These are phyloP conservation scores for Gloeostereum incarnatum DNA, from an alignment of 768 basidiomycete species.

Conservation along the genomic window DNA sequence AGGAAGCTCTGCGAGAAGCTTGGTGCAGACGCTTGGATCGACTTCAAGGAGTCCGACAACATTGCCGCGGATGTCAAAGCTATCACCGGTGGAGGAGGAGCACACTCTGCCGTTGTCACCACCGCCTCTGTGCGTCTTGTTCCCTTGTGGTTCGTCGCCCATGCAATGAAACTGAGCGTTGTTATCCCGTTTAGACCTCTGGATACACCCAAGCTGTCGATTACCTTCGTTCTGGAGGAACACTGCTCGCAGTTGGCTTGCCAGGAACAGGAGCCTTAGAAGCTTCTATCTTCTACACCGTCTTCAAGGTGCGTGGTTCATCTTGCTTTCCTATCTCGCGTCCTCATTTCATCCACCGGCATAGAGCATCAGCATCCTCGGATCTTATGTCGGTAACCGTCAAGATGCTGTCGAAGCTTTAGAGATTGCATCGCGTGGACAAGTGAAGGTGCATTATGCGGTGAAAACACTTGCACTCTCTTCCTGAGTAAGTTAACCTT, in stretches of 20 bases:
- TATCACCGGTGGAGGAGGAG: slow-evolving; percentile 57
- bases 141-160: too few species aligned
- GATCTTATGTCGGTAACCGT: slow-evolving; percentile 58
- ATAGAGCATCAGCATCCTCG: slow-evolving; percentile 42
- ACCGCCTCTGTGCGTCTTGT: slow-evolving; percentile 41
- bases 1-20: slow-evolving; percentile 41
- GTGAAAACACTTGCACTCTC: slow-evolving; percentile 37
- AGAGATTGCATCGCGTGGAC: slow-evolving; percentile 61
- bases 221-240: slow-evolving; percentile 67
- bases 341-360: not conserved
- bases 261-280: slow-evolving; percentile 52
- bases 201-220: slow-evolving; percentile 53
- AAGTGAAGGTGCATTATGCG: slow-evolving; percentile 52
- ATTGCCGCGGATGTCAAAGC: slow-evolving; percentile 50
- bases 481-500: slow-evolving; percentile 39
- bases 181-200: too few species aligned
- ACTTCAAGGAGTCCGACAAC: slow-evolving; percentile 60
- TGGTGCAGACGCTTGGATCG: slow-evolving; percentile 65
- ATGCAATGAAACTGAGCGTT: too few species aligned
- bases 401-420: slow-evolving; percentile 82
- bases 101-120: slow-evolving; percentile 62
- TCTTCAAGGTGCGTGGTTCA: slow-evolving; percentile 27
- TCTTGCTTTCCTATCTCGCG: not conserved
- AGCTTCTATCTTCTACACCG: slow-evolving; percentile 66
- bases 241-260: slow-evolving; percentile 72